Evolutionary conservation across 306 rosid genomes (phyloP), one percentile per base, ranked within the genome.

Genomic region (Luffa acutangula): DNA sequence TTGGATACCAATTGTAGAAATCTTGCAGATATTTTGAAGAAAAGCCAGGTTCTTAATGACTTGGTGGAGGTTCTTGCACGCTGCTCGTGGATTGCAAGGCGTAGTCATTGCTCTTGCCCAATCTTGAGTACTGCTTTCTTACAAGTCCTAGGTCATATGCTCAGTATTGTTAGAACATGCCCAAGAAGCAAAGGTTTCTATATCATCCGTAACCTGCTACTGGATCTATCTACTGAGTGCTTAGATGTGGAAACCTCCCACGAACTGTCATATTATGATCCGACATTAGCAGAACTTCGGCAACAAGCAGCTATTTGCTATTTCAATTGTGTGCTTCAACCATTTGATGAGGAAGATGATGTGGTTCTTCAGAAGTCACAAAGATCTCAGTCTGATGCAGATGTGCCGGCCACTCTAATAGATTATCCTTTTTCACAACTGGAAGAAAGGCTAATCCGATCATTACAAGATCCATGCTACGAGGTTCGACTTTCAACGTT

Each of bases 401-500:
- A 82, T 60, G 69, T 70, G 46, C 87, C 70, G 81, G 85, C 83
- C 34, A 76, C 88, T 81, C 87, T 85, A 54, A 78, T 59, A 63
- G 89, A 87, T 80, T 82, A 80, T 20, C 57, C 87, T 53, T 91
- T 87, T 79, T 41, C 82, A 62, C 93, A 85, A 77, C 89, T 92
- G 53, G 75, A 87, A 85, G 90, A 90, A 78, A 88, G 97, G 85
- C 80, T 95, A 81, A 85, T 89, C 69, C 69, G 83, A 74, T 90
- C 90, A 81, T 81, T 95, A 89, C 88, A 93, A 83, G 98, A 95
- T 71, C 82, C 93, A 41, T 83, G 76, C 49, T 92, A 91, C 77
- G 98, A 95, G 88, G 97, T 95, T 87, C 92, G 97, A 80, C 93
- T 91, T 76, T 90, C 92, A 82, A 91, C 97, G 52, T 78, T 95